phyloP scores from a whole-genome alignment of 1,139 yeast species.

The Sugiyamaella novakii region DNA sequence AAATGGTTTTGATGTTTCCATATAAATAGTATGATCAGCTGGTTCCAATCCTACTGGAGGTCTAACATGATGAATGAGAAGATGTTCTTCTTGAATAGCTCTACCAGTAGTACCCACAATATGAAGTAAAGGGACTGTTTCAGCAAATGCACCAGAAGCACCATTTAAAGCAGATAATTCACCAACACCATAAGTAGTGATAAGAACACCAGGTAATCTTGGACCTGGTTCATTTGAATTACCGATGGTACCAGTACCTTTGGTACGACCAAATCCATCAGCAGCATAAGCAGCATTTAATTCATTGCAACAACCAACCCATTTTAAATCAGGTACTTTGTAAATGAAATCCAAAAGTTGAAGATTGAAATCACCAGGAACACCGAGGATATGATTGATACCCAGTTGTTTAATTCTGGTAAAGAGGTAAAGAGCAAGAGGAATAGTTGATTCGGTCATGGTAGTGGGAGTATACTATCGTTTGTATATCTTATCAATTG shows the following conservation, averaged over 20 bases:
- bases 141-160: conserved; percentile 79
- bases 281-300: conserved; percentile 73
- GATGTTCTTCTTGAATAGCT: conserved; percentile 44
- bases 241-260: conserved; percentile 73
- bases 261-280: conserved; percentile 70
- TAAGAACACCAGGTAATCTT: conserved; percentile 43
- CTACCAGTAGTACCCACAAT: conserved; percentile 77
- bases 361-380: conserved; percentile 80
- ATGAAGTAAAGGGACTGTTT: conserved; percentile 75
- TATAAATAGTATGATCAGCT: conserved; percentile 62
- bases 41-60: conserved; percentile 48
- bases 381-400: conserved; percentile 70
- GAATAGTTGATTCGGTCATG: conserved; percentile 34
- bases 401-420: conserved; percentile 60
- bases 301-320: conserved; percentile 67
- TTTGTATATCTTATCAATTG: too few species aligned
- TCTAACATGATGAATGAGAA: conserved; percentile 65
- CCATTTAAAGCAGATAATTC: conserved; percentile 86
- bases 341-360: conserved; percentile 65
- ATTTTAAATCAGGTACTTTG: conserved; percentile 57
- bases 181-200: conserved; percentile 80
- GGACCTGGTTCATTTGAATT: conserved; percentile 62
- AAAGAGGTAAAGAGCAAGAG: conserved; percentile 61
- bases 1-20: conserved; percentile 59
- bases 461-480: too few species aligned